A percentile compares a stretch with the other conserved stretches of the same genome.
Evolutionary conservation across 2,329 filamentous ascomycete genomes (phyloP).

Genomic region (Aureobasidium uvarum): DNA sequence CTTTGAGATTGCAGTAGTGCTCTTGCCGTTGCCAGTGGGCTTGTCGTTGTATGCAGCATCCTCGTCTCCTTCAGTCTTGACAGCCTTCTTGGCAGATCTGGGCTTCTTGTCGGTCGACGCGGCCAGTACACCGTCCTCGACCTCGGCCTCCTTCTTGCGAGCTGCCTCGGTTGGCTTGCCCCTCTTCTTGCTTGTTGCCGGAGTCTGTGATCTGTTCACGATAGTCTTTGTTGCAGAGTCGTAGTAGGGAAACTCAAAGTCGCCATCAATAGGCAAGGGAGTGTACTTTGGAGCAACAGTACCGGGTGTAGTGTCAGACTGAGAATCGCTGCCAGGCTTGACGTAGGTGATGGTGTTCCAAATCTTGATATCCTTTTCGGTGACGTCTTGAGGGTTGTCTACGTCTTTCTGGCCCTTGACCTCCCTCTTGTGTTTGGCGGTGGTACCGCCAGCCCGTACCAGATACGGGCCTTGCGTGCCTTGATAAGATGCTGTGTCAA

Average conservation of each 20-base stretch:
- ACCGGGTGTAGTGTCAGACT: not conserved
- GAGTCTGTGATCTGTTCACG: not conserved
- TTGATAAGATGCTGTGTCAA: conserved; percentile 32
- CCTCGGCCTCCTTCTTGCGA: not conserved
- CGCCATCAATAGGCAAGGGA: not conserved
- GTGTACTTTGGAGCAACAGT: not conserved
- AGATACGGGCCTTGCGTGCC: conserved; percentile 31
- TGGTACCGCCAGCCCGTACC: conserved; percentile 30
- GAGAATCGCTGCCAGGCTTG: not conserved
- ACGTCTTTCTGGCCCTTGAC: conserved; percentile 26
- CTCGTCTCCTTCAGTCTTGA: not conserved
- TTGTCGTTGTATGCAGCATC: not conserved
- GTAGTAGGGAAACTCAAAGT: not conserved
- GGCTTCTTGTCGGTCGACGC: not conserved
- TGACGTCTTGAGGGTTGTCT: not conserved
- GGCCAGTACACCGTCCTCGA: not conserved
- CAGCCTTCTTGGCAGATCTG: not conserved
- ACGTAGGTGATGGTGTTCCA: not conserved
- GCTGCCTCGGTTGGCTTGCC: not conserved
- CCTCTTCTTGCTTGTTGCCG: not conserved
- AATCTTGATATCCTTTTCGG: not conserved
- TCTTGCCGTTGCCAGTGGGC: not conserved
- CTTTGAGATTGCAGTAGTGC: not conserved
- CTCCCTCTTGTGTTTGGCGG: conserved; percentile 3
- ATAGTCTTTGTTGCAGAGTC: not conserved